Conservation (phyloP, 345 rosid genomes). For the Eucalyptus rudis region DNA sequence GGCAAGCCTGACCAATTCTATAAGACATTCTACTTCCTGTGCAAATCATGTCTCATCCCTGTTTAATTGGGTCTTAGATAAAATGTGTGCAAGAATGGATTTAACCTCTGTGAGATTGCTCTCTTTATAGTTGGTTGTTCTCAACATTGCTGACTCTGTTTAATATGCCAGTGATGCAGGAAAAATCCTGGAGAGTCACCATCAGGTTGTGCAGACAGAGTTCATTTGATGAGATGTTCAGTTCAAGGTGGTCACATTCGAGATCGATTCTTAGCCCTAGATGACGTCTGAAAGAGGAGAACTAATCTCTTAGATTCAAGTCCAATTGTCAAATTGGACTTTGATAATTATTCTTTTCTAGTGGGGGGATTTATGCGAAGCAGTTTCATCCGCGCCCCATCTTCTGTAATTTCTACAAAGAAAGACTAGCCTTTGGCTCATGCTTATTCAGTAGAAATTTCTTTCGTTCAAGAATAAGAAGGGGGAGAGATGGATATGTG, state of each 20-base stretch:
- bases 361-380: not conserved
- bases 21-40: not conserved
- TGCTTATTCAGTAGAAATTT: not conserved
- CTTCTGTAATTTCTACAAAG: not conserved
- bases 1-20: not conserved
- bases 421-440: not conserved
- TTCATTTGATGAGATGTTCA: not conserved
- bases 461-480: not conserved
- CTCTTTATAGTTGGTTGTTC: not conserved
- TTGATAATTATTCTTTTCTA: not conserved
- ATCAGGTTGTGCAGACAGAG: not conserved
- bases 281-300: not conserved
- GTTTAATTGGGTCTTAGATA: not conserved
- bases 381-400: not conserved
- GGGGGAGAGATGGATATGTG: not conserved
- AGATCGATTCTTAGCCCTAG: not conserved
- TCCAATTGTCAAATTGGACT: not conserved
- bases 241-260: not conserved
- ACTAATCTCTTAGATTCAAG: not conserved
- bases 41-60: not conserved
- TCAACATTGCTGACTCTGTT: not conserved
- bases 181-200: not conserved
- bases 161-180: not conserved
- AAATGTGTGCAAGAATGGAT: not conserved
- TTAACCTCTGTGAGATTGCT: not conserved